These are phyloP conservation scores for Colletotrichum shisoi DNA, from an alignment of 2,329 filamentous ascomycete species.

Conservation along the genomic window DNA sequence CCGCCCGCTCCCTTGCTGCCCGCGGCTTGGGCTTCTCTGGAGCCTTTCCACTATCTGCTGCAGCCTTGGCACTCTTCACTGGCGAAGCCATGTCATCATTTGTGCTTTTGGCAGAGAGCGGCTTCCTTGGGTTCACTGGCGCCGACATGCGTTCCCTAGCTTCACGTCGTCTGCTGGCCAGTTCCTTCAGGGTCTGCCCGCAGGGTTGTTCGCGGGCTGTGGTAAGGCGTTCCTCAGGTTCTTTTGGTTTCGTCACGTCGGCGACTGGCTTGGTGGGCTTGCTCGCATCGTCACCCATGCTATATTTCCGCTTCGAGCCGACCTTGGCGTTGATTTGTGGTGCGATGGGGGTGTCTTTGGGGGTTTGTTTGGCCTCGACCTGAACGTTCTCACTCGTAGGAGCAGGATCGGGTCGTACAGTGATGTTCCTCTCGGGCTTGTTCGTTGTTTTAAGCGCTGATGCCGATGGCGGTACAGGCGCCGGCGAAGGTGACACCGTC, in stretches of 20 bases:
- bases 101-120: conserved; percentile 65
- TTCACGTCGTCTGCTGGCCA: conserved; percentile 55
- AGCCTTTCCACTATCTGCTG: conserved; percentile 39
- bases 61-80: conserved; percentile 56
- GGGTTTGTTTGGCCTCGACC: conserved; percentile 16
- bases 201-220: conserved; percentile 45
- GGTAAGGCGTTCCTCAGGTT: conserved; percentile 41
- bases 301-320: conserved; percentile 67
- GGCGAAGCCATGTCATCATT: conserved; percentile 68
- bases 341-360: conserved; percentile 13
- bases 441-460: conserved; percentile 4
- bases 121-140: conserved; percentile 52
- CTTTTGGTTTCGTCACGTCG: conserved; percentile 45
- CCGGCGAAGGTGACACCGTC: conserved; percentile 12
- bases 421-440: conserved; percentile 22
- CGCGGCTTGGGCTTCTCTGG: conserved; percentile 47
- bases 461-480: conserved; percentile 1
- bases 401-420: conserved; percentile 28
- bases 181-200: conserved; percentile 58
- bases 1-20: conserved; percentile 40
- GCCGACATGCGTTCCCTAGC: conserved; percentile 47
- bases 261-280: conserved; percentile 40
- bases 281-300: conserved; percentile 61
- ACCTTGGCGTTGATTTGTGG: conserved; percentile 49
- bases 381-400: conserved; percentile 5